A percentile compares a stretch with the other conserved stretches of the same genome.
Evolutionary conservation across 306 rosid species (phyloP).

Genomic region (Trifolium fragiferum): DNA sequence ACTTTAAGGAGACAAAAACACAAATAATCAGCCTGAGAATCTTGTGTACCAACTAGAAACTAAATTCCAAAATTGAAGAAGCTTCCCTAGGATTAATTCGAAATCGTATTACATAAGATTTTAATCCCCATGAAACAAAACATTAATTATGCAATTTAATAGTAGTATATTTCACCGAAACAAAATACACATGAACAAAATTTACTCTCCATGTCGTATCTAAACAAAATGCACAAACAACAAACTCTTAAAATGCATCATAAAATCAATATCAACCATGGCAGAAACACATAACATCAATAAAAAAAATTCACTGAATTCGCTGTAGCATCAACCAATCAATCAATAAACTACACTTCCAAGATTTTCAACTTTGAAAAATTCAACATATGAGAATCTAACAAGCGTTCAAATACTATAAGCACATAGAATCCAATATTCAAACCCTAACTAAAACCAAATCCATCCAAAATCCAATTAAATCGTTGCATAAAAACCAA

Average conservation of each 20-base stretch:
- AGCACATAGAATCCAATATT: constrained; percentile 1
- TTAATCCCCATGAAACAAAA: not conserved
- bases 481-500: constrained; percentile 2
- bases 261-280: constrained; percentile 1
- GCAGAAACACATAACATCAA: not conserved
- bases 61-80: constrained; percentile 26
- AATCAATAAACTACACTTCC: not conserved
- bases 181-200: not conserved
- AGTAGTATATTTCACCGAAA: not conserved
- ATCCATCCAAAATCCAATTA: not conserved
- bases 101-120: not conserved
- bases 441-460: constrained; percentile 33
- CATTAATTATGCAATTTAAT: not conserved
- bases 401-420: not conserved
- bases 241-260: not conserved
- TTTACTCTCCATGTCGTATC: too few species aligned
- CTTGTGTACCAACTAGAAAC: not conserved
- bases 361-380: not conserved
- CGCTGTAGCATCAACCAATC: not conserved
- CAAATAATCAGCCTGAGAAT: not conserved
- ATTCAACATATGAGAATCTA: not conserved
- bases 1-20: not conserved
- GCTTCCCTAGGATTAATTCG: not conserved
- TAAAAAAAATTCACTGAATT: constrained; percentile 3
- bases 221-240: too few species aligned